Evolutionary conservation across 1,284 basidiomycete species (phyloP).

Genomic region (Cryptococcus jaspeensis): DNA sequence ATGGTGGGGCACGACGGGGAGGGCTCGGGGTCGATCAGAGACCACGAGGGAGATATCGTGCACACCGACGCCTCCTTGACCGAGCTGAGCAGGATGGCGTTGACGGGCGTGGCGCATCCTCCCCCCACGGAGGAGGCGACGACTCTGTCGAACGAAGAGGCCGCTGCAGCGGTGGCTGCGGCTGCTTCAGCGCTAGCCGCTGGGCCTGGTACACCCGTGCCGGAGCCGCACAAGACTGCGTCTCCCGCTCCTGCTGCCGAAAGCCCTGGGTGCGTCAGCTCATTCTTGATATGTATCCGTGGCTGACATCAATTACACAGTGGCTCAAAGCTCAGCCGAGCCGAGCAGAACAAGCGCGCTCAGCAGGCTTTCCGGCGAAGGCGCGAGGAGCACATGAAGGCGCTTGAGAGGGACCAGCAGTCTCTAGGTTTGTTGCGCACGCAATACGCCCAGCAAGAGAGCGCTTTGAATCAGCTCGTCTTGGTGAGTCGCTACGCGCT

Average conservation of each 20-base stretch:
- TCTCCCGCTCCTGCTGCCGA: no score
- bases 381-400: constrained; percentile 48
- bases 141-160: not conserved
- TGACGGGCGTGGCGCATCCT: not conserved
- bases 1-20: no score
- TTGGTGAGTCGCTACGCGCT: constrained; percentile 28
- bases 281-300: not conserved
- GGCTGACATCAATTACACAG: not conserved
- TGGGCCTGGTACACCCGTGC: not conserved
- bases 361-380: constrained; percentile 48
- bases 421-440: constrained; percentile 25
- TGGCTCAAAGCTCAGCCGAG: constrained; percentile 26
- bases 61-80: constrained; percentile 5
- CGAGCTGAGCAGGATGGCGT: constrained; percentile 15
- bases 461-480: constrained; percentile 26
- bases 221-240: no score
- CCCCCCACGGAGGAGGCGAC: constrained; percentile 1
- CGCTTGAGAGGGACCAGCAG: constrained; percentile 38
- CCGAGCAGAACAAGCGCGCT: constrained; percentile 50
- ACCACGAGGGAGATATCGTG: no score
- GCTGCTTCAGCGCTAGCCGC: not conserved
- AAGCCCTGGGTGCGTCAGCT: no score
- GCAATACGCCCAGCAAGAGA: constrained; percentile 31
- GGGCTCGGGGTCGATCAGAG: no score
- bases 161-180: not conserved